Base-by-base conservation (phyloP, 345 rosid species). In the Erysimum cheiranthoides region DNA sequence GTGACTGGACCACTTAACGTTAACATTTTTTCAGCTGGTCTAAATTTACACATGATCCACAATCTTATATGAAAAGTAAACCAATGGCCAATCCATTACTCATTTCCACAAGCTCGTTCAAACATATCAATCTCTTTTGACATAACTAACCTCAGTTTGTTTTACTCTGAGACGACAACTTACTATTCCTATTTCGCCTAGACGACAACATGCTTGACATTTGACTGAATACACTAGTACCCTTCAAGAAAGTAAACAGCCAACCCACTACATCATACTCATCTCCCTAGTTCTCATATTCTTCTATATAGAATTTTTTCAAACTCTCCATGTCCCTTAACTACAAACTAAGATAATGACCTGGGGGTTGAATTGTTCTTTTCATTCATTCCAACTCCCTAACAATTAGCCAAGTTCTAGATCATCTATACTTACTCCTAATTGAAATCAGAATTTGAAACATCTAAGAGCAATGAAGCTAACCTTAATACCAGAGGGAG, bases 401-500 rank as follows among this genome's bases (percentile, higher is more conserved):
- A 49, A 25, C 8, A 25, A 36, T 4, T 1, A 72, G 68, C 68
- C 31, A 59, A 18, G 11, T 70, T 70, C 57, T n/a, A 43, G 14
- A 58, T 12, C 2, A 39, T 32, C 8, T 57, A 18, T 3, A 59
- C 25, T 50, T 36, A n/a, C 1, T 16, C 12, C 5, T 4, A 45
- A 45, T 3, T 28, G 39, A 39, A 68, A 54, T 66, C 8, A 59
- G 32, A 47, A 18, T 10, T 5, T 59, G 64, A 6, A 25, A 58
- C 2, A 46, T 36, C 56, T 31, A 57, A 57, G 32, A 51, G 34
- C 43, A n/a, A 74, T 4, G 66, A 71, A 28, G 13, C 81, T 51
- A 3, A 88, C 97, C 97, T 95, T 95, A 30, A 95, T 86, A 73
- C 98, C 98, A 51, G 99, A 95, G 13, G 98, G 93, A 77, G 87